phyloP scores from a whole-genome alignment of 2,329 filamentous ascomycete species.

The Apiospora malaysiana region DNA sequence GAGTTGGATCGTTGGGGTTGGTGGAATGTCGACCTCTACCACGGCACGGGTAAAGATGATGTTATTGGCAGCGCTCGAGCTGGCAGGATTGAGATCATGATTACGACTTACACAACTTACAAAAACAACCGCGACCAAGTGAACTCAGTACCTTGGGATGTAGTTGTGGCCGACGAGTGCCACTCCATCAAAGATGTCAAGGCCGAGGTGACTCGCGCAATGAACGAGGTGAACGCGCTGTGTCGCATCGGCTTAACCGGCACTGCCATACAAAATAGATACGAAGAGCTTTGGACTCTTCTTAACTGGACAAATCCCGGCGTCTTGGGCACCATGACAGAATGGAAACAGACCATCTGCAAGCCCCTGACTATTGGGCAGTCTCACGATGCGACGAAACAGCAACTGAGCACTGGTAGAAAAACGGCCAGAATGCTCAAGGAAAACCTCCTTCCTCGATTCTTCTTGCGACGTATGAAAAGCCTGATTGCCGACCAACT shows the following conservation, averaged over 20 bases:
- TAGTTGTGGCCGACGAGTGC: slow-evolving; percentile 92
- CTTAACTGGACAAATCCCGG: slow-evolving; percentile 97
- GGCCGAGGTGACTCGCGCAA: slow-evolving; percentile 80
- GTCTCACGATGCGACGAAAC: slow-evolving; percentile 86
- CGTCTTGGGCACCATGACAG: slow-evolving; percentile 63
- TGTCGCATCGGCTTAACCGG: slow-evolving; percentile 93
- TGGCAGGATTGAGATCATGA: slow-evolving; percentile 85
- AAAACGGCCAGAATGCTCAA: slow-evolving; percentile 85
- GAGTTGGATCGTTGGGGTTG: slow-evolving; percentile 92
- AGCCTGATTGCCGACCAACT: slow-evolving; percentile 88
- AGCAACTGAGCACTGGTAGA: slow-evolving; percentile 81
- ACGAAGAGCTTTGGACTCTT: slow-evolving; percentile 95
- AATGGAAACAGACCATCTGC: slow-evolving; percentile 81
- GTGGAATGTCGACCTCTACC: slow-evolving; percentile 88
- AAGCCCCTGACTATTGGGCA: slow-evolving; percentile 85
- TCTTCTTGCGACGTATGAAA: slow-evolving; percentile 94
- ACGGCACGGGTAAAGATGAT: slow-evolving; percentile 72
- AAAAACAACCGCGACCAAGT: slow-evolving; percentile 74
- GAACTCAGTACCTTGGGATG: slow-evolving; percentile 91
- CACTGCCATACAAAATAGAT: slow-evolving; percentile 97
- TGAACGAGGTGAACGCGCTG: slow-evolving; percentile 89
- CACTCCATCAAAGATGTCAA: slow-evolving; percentile 83
- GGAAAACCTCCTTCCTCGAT: slow-evolving; percentile 83
- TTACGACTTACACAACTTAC: slow-evolving; percentile 94
- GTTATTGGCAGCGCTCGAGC: slow-evolving; percentile 74